These are phyloP conservation scores for Alternaria consortialis DNA, from an alignment of 2,329 filamentous ascomycete species.

Conservation along the genomic window DNA sequence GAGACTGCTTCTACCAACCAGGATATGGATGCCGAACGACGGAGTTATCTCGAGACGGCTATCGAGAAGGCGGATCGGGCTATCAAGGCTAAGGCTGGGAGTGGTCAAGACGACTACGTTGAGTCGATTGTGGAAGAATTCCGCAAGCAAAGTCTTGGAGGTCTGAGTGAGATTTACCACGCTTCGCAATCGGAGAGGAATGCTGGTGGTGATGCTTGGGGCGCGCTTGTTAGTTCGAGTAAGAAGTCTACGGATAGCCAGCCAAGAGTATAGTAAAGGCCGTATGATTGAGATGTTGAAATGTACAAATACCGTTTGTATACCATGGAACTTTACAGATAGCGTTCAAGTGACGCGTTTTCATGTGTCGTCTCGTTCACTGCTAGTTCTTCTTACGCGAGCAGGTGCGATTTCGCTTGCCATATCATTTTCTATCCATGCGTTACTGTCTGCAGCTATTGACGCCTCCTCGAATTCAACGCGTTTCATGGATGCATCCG, in stretches of 20 bases:
- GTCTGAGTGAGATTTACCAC: constrained; percentile 6
- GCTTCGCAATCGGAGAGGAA: constrained; percentile 10
- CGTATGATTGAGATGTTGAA: not conserved
- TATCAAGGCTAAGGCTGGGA: constrained; percentile 26
- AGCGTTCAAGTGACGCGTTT: too few relatives aligned
- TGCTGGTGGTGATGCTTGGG: constrained; percentile 27
- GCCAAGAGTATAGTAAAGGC: constrained; percentile 8
- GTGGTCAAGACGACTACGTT: constrained; percentile 29
- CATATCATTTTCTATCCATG: not conserved
- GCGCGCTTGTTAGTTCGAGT: constrained; percentile 25
- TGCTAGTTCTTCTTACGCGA: too few relatives aligned
- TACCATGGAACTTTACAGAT: not conserved
- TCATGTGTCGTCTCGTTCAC: too few relatives aligned
- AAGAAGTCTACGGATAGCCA: constrained; percentile 13
- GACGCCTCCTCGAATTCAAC: too few relatives aligned
- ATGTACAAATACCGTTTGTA: constrained; percentile 8
- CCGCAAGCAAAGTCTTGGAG: not conserved
- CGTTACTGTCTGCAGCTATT: too few relatives aligned
- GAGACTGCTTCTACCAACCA: constrained; percentile 30
- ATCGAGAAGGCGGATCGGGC: constrained; percentile 34
- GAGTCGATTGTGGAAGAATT: constrained; percentile 23
- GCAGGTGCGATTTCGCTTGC: too few relatives aligned
- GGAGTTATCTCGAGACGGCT: constrained; percentile 24
- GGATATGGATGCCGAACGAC: constrained; percentile 20
- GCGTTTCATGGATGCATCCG: too few relatives aligned